phyloP scores from a whole-genome alignment of 2,329 filamentous ascomycete genomes.

The Alternaria sp. region DNA sequence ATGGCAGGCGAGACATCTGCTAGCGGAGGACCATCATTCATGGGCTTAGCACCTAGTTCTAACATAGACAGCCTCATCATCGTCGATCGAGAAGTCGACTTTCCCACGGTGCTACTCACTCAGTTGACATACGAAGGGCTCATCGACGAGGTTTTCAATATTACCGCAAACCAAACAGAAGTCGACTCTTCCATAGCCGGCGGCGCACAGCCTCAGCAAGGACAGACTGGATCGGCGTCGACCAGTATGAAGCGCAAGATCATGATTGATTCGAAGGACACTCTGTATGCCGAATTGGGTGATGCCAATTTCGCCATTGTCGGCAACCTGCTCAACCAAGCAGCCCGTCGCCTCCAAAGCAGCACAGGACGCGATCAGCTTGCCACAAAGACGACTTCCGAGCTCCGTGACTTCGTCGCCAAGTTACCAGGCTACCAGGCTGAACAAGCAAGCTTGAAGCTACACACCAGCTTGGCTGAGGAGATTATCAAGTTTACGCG shows the following conservation, averaged over 20 bases:
- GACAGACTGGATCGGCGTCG: constrained; percentile 57
- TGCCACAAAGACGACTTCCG: constrained; percentile 84
- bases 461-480: constrained; percentile 90
- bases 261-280: constrained; percentile 86
- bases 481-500: constrained; percentile 94
- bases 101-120: constrained; percentile 88
- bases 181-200: constrained; percentile 91
- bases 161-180: constrained; percentile 91
- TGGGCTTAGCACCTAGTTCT: constrained; percentile 83
- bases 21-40: constrained; percentile 60
- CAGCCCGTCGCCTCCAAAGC: constrained; percentile 82
- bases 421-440: constrained; percentile 91
- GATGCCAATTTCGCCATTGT: constrained; percentile 97
- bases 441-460: constrained; percentile 90
- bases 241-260: constrained; percentile 83
- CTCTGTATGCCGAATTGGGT: constrained; percentile 84
- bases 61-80: constrained; percentile 91
- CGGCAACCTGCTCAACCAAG: constrained; percentile 85
- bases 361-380: constrained; percentile 87
- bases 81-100: constrained; percentile 94
- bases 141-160: constrained; percentile 91
- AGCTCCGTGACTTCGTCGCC: constrained; percentile 93
- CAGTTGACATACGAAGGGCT: constrained; percentile 97
- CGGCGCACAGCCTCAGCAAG: constrained; percentile 67
- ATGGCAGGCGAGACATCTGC: constrained; percentile 77